A percentile compares a stretch with the other conserved stretches of the same genome.
Evolutionary conservation across 176 grass and related monocot species (phyloP).

Genomic region (Typha latifolia): DNA sequence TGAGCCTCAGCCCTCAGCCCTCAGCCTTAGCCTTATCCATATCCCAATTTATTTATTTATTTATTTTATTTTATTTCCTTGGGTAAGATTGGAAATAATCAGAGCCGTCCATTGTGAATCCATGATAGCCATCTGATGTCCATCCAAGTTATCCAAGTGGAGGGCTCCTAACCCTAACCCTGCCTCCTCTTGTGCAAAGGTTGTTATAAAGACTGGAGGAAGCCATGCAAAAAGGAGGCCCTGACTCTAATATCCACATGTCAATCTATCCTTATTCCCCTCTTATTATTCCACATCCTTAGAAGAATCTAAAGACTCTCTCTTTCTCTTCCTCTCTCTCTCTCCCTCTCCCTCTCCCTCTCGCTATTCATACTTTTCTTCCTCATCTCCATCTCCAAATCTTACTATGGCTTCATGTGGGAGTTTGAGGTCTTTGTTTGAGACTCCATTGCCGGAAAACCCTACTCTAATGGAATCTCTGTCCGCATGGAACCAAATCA

Average conservation of each 20-base stretch:
- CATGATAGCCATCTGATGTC: no score
- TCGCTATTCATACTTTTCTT: not conserved
- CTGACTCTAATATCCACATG: constrained; percentile 14
- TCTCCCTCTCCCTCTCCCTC: constrained; percentile 6
- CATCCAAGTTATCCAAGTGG: no score
- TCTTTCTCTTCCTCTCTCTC: constrained; percentile 21
- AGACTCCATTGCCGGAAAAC: constrained; percentile 84
- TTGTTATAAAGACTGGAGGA: not conserved
- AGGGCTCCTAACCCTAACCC: not conserved
- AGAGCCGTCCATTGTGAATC: no score
- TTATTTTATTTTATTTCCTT: no score
- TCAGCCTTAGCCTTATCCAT: no score
- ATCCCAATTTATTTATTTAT: no score
- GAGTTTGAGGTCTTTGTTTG: constrained; percentile 67
- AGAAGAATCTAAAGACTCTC: constrained; percentile 2
- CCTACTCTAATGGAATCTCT: constrained; percentile 86
- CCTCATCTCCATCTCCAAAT: not conserved
- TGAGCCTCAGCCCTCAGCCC: no score
- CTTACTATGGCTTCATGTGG: constrained; percentile 50
- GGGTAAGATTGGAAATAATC: no score
- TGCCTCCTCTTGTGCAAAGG: not conserved
- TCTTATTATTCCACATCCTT: not conserved
- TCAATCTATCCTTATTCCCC: constrained; percentile 4
- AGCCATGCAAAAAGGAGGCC: constrained; percentile 2
- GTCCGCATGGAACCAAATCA: constrained; percentile 49